A percentile compares a stretch with the other conserved stretches of the same genome.
These are phyloP conservation scores for Sporothrix variecibatus DNA, from an alignment of 2,329 filamentous ascomycete species.

Conservation along the genomic window DNA sequence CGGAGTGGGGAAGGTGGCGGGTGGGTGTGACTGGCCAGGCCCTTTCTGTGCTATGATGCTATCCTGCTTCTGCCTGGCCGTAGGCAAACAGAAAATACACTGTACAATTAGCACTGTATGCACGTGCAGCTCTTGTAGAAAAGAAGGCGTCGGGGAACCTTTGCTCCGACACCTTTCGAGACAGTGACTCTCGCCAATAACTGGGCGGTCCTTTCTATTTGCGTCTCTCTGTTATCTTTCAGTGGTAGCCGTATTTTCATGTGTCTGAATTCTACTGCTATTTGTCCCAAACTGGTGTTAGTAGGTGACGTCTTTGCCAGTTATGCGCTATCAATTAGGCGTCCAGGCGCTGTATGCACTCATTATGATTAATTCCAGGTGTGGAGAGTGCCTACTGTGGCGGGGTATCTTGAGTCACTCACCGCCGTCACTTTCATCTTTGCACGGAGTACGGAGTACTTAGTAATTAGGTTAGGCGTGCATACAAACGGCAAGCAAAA, in stretches of 20 bases:
- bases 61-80: conserved; percentile 4
- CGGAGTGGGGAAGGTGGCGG: conserved; percentile 19
- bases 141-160: background rate
- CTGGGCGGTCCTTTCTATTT: background rate
- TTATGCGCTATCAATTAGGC: background rate
- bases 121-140: conserved; percentile 11
- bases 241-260: background rate
- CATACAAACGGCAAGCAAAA: background rate
- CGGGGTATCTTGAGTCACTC: conserved; percentile 22
- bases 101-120: conserved; percentile 13
- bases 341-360: conserved; percentile 1
- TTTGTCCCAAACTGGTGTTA: background rate
- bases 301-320: background rate
- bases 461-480: conserved; percentile 3
- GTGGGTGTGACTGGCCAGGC: background rate
- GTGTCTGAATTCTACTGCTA: background rate
- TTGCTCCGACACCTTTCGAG: background rate
- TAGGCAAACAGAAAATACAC: background rate
- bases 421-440: conserved; percentile 12
- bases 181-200: background rate
- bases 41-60: background rate
- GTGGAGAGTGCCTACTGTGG: background rate
- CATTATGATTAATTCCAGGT: conserved; percentile 10
- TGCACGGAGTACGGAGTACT: background rate
- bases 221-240: background rate